Evolutionary conservation across 257 asterid species (phyloP).

Genomic region (Solanum rostratum): DNA sequence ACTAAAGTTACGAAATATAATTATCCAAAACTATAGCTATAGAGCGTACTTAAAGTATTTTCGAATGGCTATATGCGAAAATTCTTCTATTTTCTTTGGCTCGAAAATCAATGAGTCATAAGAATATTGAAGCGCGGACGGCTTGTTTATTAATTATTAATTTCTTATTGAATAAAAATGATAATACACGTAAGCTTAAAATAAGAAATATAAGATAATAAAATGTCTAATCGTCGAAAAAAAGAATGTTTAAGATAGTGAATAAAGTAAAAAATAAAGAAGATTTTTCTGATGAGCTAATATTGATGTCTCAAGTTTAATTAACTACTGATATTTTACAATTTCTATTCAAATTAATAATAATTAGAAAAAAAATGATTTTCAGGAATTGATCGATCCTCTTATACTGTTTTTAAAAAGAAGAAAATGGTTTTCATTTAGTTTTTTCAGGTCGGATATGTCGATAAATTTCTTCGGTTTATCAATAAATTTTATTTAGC

Average conservation of each 20-base stretch:
- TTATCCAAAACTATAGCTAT: too few species aligned
- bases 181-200: not conserved
- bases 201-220: not conserved
- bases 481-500: not conserved
- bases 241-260: not conserved
- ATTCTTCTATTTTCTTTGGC: not conserved
- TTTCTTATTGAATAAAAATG: not conserved
- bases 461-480: not conserved
- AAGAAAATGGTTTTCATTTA: not conserved
- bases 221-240: not conserved
- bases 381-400: not conserved
- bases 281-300: not conserved
- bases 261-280: not conserved
- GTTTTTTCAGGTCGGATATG: too few species aligned
- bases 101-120: not conserved
- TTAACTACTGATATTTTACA: not conserved
- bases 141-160: not conserved
- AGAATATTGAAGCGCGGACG: not conserved
- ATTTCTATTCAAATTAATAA: not conserved
- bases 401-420: not conserved
- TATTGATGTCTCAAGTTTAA: not conserved
- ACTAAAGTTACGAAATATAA: too few species aligned
- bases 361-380: not conserved
- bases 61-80: too few species aligned
- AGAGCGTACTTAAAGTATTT: too few species aligned